Percentiles rank a stretch among this genome's conserved stretches.
phyloP scores from a whole-genome alignment of 192 early-diverging fungal species.

The Umbelopsis vinacea region DNA sequence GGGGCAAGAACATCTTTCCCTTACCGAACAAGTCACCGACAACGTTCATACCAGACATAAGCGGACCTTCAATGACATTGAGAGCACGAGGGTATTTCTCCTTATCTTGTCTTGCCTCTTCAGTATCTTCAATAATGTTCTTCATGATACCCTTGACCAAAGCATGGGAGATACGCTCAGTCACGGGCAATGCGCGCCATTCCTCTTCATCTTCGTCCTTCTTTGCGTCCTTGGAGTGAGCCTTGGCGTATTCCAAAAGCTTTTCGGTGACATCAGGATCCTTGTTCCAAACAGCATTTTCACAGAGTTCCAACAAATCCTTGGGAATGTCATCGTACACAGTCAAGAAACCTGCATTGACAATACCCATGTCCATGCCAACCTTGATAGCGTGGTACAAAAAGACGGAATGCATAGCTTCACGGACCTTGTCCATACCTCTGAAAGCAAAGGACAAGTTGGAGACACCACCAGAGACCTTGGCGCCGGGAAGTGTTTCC shows the following conservation, averaged over 20 bases:
- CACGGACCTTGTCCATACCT: constrained; percentile 89
- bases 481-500: constrained; percentile 81
- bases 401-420: constrained; percentile 97
- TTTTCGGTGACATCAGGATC: constrained; percentile 93
- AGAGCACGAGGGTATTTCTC: constrained; percentile 83
- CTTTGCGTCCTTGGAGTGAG: constrained; percentile 70
- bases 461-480: constrained; percentile 95
- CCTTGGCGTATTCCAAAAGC: constrained; percentile 88
- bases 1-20: constrained; percentile 98
- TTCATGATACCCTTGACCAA: constrained; percentile 96
- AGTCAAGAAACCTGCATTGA: constrained; percentile 94
- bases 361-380: constrained; percentile 98
- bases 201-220: constrained; percentile 82
- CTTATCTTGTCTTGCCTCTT: constrained; percentile 84
- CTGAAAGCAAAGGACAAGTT: constrained; percentile 98
- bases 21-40: constrained; percentile 94
- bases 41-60: constrained; percentile 93
- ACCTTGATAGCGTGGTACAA: constrained; percentile 82
- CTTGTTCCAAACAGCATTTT: constrained; percentile 91
- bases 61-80: constrained; percentile 95
- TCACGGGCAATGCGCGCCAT: constrained; percentile 81
- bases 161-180: constrained; percentile 77
- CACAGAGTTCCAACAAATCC: constrained; percentile 90
- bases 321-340: constrained; percentile 97
- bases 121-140: constrained; percentile 90